Percentiles rank a stretch among this genome's conserved stretches.
Evolutionary conservation across 306 rosid genomes (phyloP).

Genomic region (Trifolium pratense): DNA sequence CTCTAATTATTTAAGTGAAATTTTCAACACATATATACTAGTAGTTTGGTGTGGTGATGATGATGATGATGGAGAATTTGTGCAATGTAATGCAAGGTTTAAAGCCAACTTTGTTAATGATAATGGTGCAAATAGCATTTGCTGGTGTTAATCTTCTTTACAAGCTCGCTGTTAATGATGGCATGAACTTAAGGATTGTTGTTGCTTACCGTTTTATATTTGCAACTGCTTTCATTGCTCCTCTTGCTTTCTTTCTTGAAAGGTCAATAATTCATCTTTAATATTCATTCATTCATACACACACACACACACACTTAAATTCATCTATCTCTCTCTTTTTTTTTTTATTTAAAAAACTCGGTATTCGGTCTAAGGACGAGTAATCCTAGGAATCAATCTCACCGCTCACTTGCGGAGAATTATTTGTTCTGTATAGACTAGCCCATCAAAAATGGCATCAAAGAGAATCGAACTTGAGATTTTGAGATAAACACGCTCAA

Average conservation of each 20-base stretch:
- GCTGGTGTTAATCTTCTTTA: constrained; percentile 64
- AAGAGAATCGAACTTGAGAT: too few species aligned
- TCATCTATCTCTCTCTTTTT: too few species aligned
- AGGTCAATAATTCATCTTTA: constrained; percentile 46
- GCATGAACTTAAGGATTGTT: constrained; percentile 60
- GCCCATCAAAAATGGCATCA: too few species aligned
- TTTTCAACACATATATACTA: not conserved
- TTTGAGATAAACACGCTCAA: too few species aligned
- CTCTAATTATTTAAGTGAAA: not conserved
- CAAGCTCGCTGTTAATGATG: constrained; percentile 63
- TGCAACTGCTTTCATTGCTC: constrained; percentile 62
- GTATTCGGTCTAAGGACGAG: too few species aligned
- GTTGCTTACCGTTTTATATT: constrained; percentile 72
- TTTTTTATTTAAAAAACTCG: too few species aligned
- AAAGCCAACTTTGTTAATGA: constrained; percentile 60
- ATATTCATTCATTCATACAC: too few species aligned
- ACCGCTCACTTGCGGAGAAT: too few species aligned
- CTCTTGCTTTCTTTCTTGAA: constrained; percentile 62
- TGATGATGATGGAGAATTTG: constrained; percentile 35
- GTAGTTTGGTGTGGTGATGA: constrained; percentile 43
- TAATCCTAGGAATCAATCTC: too few species aligned
- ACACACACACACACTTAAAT: too few species aligned
- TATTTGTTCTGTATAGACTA: too few species aligned
- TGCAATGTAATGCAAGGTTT: constrained; percentile 43
- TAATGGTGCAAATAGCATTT: constrained; percentile 52